Evolutionary conservation across 495 filamentous ascomycete genomes (phyloP).

Genomic region (Neurospora terricola): DNA sequence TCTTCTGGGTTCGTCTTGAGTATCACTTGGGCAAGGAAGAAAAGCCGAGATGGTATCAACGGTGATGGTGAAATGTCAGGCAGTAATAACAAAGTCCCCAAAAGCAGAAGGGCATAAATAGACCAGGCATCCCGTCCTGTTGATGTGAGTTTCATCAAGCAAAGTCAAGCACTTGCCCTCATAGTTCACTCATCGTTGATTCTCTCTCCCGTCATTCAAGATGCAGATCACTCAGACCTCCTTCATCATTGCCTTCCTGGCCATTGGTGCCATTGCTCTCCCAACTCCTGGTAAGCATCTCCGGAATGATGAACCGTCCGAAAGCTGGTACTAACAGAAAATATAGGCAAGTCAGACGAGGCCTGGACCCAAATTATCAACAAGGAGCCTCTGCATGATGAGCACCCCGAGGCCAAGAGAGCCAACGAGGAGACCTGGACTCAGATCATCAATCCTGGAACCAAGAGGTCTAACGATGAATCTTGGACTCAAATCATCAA

Average conservation of each 20-base stretch:
- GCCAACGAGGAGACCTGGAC: background rate
- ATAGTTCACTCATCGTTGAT: background rate
- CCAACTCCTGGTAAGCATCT: background rate
- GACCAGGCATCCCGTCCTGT: background rate
- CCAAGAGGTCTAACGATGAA: background rate
- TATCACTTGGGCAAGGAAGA: background rate
- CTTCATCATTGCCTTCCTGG: conserved; percentile 1
- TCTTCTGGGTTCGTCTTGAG: background rate
- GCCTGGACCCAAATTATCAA: background rate
- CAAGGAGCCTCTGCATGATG: background rate
- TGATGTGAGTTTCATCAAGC: background rate
- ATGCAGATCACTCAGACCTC: background rate
- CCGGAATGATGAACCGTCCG: background rate
- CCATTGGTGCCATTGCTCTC: background rate
- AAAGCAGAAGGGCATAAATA: background rate
- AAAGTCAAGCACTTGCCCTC: background rate
- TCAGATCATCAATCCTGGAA: background rate
- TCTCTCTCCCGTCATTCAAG: background rate
- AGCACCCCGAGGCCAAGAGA: background rate
- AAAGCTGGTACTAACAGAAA: background rate
- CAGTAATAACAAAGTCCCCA: background rate
- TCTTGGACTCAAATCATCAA: background rate
- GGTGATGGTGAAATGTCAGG: background rate
- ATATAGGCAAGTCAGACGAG: background rate
- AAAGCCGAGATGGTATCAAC: background rate